phyloP scores from a whole-genome alignment of 768 basidiomycete genomes.

The Lyophyllum shimeji region DNA sequence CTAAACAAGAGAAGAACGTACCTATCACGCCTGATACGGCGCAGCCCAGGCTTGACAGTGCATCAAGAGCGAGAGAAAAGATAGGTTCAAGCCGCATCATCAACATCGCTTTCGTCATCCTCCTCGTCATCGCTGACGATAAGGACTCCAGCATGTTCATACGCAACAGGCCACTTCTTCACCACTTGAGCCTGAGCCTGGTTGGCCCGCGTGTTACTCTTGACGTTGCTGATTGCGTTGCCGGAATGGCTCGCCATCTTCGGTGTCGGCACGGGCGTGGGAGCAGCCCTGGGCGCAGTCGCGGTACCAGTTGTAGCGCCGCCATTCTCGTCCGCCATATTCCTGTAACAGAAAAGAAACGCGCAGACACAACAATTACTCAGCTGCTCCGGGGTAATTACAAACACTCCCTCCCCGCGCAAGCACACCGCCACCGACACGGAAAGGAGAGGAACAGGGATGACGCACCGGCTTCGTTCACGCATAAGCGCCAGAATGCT shows the following conservation, averaged over 20 bases:
- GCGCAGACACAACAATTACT: constrained; percentile 20
- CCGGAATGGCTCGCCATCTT: background rate
- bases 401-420: background rate
- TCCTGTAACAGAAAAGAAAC: constrained; percentile 27
- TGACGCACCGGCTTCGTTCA: constrained; percentile 54
- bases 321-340: constrained; percentile 31
- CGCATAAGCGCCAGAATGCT: constrained; percentile 43
- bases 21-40: constrained; percentile 3
- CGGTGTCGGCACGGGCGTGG: background rate
- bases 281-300: constrained; percentile 1
- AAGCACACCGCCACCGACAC: constrained; percentile 7
- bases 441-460: constrained; percentile 4
- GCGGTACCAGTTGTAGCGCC: constrained; percentile 7
- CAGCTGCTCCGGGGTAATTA: constrained; percentile 13
- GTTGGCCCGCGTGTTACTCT: constrained; percentile 3
- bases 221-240: background rate
- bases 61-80: background rate
- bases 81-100: constrained; percentile 1
- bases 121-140: constrained; percentile 40
- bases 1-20: constrained; percentile 5
- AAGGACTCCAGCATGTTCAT: constrained; percentile 40
- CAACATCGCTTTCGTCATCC: constrained; percentile 20
- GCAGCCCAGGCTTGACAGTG: background rate
- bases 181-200: constrained; percentile 20
- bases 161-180: constrained; percentile 46